phyloP scores from a whole-genome alignment of 805 yeast genomes.

The Metschnikowia orientalis region DNA sequence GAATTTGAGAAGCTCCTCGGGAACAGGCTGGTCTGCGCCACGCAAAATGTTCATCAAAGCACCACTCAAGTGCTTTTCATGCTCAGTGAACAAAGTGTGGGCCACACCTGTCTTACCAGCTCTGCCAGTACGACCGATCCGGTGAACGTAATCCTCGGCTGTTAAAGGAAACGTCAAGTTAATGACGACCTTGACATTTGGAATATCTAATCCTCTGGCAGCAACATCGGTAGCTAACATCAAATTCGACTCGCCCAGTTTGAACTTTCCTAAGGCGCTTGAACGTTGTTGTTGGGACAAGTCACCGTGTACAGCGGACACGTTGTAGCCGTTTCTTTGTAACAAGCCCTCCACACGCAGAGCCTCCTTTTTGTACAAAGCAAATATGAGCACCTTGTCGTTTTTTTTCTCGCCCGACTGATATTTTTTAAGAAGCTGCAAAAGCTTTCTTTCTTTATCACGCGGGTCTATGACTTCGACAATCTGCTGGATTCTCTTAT shows the following conservation, averaged over 20 bases:
- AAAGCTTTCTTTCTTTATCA: conserved; percentile 71
- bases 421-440: conserved; percentile 70
- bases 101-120: conserved; percentile 96
- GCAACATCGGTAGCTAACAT: conserved; percentile 97
- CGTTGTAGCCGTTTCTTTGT: conserved; percentile 65
- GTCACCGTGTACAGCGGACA: conserved; percentile 96
- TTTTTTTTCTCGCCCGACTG: conserved; percentile 59
- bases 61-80: conserved; percentile 93
- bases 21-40: conserved; percentile 93
- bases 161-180: conserved; percentile 95
- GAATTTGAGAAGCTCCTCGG: conserved; percentile 88
- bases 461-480: conserved; percentile 84
- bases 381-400: conserved; percentile 88
- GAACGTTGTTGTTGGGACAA: conserved; percentile 90
- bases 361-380: conserved; percentile 95
- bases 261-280: conserved; percentile 78
- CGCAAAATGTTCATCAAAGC: conserved; percentile 87
- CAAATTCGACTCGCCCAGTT: conserved; percentile 68
- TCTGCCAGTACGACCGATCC: conserved; percentile 97
- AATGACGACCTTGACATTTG: conserved; percentile 92
- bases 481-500: conserved; percentile 86
- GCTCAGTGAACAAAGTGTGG: conserved; percentile 92
- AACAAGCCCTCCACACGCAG: conserved; percentile 78
- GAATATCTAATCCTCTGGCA: conserved; percentile 96
- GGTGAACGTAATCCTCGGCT: conserved; percentile 93